Base-by-base conservation (phyloP, 2,329 filamentous ascomycete genomes). In the Arthrinium phaeospermum region DNA sequence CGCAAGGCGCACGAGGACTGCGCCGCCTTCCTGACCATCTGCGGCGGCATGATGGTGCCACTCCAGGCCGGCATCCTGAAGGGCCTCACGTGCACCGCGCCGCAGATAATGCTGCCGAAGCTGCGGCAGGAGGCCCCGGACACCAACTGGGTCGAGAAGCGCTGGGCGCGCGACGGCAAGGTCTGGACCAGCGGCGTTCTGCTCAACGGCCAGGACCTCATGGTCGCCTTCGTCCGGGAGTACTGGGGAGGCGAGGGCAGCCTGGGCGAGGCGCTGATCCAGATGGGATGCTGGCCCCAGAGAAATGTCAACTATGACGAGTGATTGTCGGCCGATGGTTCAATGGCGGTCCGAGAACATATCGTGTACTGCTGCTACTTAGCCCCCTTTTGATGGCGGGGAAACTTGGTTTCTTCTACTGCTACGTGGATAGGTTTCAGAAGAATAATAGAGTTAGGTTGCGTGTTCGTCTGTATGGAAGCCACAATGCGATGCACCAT, bases 1-100 rank as follows among this genome's bases (percentile, higher is more conserved):
- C 81, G 80, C 68, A 82, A 83, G 72, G 72, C 76, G 12, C 81
- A 79, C 74, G 76, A 78, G 0, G 73, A 78, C 10, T 83, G 80
- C 76, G 64, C 79, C 12, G 83, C 82, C 2, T 85, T 85, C 75
- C 71, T 85, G 19, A 78, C 78, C 69, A 79, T 85, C 73, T 85
- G 84, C 71, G 83, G 78, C 14, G 84, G 84, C 70, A 71, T 83
- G 37, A 24, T 77, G 22, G 72, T 77, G 8, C 79, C 80, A 3
- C 75, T 81, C 1, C 71, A 77, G 41, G 81, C 83, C 0, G 83
- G 83, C 0, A 37, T 86, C 1, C 74, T 85, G 5, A 69, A 78
- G 1, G 82, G 79, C 7, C 83, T 83, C 76, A 84, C 80, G 0
- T 81, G 75, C 1, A 84, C 84, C 0, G 82, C 75, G 1, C 83